Percentiles rank a stretch among this genome's conserved stretches.
phyloP scores from a whole-genome alignment of 108 stramenopile genomes.

The Asterionellopsis glacialis region DNA sequence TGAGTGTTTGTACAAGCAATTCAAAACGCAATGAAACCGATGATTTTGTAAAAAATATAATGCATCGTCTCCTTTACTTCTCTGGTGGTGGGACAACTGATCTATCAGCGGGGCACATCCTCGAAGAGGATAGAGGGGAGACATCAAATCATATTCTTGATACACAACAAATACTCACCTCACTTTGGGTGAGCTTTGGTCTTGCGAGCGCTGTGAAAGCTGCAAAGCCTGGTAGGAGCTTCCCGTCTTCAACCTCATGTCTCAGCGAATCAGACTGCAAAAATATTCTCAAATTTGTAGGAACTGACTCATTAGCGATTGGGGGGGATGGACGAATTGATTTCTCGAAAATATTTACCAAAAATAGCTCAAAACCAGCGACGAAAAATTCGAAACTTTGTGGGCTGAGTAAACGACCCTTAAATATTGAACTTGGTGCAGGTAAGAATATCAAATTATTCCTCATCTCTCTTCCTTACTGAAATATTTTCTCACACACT shows the following conservation, averaged over 20 bases:
- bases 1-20: conserved; percentile 14
- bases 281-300: too few species aligned
- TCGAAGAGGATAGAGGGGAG: too few species aligned
- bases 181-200: conserved; percentile 69
- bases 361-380: too few species aligned
- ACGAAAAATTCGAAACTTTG: not conserved
- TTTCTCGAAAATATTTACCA: too few species aligned
- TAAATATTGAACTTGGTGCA: conserved; percentile 77
- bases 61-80: conserved; percentile 60
- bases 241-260: not conserved
- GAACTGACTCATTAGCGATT: too few species aligned
- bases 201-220: conserved; percentile 24
- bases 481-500: too few species aligned
- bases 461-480: too few species aligned
- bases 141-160: not conserved
- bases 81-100: conserved; percentile 80
- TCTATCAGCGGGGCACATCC: conserved; percentile 12
- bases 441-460: too few species aligned
- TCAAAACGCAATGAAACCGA: conserved; percentile 5
- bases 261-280: too few species aligned
- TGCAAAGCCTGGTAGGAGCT: not conserved
- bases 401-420: conserved; percentile 16
- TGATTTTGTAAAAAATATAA: conserved; percentile 31
- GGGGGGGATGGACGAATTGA: too few species aligned
- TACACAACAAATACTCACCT: conserved; percentile 34